phyloP scores from a whole-genome alignment of 139 green algal genomes.

The Tetradesmus lagerheimii region DNA sequence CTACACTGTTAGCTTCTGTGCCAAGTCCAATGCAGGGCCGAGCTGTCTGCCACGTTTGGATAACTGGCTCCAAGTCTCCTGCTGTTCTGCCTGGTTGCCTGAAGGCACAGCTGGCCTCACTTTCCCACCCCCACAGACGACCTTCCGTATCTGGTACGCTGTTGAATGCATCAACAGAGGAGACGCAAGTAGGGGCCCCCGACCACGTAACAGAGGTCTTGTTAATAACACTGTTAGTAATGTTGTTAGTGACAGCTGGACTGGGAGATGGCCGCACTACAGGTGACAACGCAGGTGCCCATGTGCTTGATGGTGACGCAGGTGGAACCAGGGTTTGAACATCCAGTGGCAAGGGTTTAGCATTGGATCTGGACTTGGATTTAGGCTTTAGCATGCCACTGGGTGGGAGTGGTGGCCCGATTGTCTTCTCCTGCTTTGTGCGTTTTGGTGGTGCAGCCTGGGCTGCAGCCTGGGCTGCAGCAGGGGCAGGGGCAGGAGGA shows the following conservation, averaged over 20 bases:
- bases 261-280: neutral
- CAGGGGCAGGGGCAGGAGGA: neutral
- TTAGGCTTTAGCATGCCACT: neutral
- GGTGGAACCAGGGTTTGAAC: neutral
- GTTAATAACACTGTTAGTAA: neutral
- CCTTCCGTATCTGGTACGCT: neutral
- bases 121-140: neutral
- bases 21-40: neutral
- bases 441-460: neutral
- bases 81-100: neutral
- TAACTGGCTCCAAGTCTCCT: neutral
- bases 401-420: neutral
- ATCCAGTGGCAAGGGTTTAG: neutral
- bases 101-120: neutral
- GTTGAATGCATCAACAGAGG: neutral
- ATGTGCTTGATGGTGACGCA: neutral
- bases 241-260: neutral
- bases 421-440: neutral
- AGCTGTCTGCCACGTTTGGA: neutral
- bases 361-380: neutral
- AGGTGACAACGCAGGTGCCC: neutral
- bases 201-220: neutral
- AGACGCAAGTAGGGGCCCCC: neutral
- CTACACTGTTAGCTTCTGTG: neutral
- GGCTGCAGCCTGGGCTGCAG: neutral